Evolutionary conservation across 2,329 filamentous ascomycete species (phyloP), one percentile per base, ranked within the genome.

Genomic region (Ascosphaera aggregata): DNA sequence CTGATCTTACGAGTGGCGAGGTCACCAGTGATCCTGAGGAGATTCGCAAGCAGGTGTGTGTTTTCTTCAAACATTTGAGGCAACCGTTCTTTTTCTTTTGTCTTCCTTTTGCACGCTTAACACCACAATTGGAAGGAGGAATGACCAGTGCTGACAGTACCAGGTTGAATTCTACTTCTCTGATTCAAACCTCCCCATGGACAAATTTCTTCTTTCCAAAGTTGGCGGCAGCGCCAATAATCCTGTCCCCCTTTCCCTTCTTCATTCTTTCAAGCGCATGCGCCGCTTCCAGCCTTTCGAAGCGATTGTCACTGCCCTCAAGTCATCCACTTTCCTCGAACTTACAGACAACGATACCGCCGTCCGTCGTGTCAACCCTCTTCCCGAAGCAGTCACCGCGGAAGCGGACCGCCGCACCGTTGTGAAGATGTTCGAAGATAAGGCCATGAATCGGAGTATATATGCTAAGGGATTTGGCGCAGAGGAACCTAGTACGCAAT

Each of bases 81-180:
- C n/a, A n/a, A n/a, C n/a, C n/a, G n/a, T n/a, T n/a, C n/a, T n/a
- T n/a, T 43, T 19, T 20, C 36, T 36, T 39, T 13, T 18, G 42
- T 20, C 16, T 16, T 27, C 20, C 17, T 37, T 39, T 5, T 20
- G 18, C 11, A 19, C 18, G 11, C 30, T 15, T 16, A 39, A 31
- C n/a, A 40, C 41, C 44, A 40, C 45, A 18, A 18, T 20, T 42
- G 15, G 41, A 17, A 32, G 9, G 17, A 22, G 30, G 37, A 9
- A 39, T 43, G 38, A 42, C 11, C 7, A 34, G 32, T 35, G 18
- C n/a, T 31, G 22, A 24, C 27, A 27, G 20, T 36, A 39, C 20
- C 47, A 91, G 78, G 80, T 93, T 49, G 84, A 94, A 55, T 94
- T 93, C 59, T 94, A 94, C 67, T 92, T 94, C 60, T 80, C 80